These are phyloP conservation scores for Pichia norvegensis DNA, from an alignment of 1,139 yeast species.

Conservation along the genomic window DNA sequence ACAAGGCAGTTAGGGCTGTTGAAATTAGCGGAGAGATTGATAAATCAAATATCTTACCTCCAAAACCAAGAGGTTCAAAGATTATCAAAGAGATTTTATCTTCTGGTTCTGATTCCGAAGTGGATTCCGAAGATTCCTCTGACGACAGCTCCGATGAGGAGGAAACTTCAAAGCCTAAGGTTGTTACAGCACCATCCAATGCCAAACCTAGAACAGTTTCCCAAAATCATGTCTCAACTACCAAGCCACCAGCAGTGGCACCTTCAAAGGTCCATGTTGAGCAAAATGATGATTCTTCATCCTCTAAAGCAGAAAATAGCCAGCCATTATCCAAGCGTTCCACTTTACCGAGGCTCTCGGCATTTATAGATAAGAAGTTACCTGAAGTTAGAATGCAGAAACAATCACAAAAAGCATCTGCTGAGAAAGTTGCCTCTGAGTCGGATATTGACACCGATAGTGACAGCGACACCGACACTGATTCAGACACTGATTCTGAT, in stretches of 20 bases:
- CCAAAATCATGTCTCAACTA: not conserved
- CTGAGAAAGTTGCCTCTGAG: constrained; percentile 10
- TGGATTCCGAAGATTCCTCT: constrained; percentile 9
- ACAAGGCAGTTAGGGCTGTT: constrained; percentile 11
- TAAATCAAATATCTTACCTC: constrained; percentile 14
- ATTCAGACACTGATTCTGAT: constrained; percentile 21
- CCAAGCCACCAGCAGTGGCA: not conserved
- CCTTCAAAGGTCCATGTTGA: not conserved
- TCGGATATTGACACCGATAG: constrained; percentile 21
- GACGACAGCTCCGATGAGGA: constrained; percentile 12
- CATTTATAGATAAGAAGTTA: constrained; percentile 48
- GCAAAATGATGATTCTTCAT: not conserved
- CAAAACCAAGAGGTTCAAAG: constrained; percentile 3
- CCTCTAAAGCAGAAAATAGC: not conserved
- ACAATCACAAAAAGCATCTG: constrained; percentile 2
- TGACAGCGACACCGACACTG: constrained; percentile 22
- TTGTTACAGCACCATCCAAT: constrained; percentile 31
- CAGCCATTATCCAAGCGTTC: constrained; percentile 17
- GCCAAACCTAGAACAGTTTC: not conserved
- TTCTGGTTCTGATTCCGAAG: constrained; percentile 4
- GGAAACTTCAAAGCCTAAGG: constrained; percentile 19
- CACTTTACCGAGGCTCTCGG: constrained; percentile 47
- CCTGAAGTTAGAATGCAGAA: constrained; percentile 48
- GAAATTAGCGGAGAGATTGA: constrained; percentile 17
- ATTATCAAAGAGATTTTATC: not conserved